Base-by-base conservation (phyloP, 1,284 basidiomycete genomes). In the Schizophyllum amplum region DNA sequence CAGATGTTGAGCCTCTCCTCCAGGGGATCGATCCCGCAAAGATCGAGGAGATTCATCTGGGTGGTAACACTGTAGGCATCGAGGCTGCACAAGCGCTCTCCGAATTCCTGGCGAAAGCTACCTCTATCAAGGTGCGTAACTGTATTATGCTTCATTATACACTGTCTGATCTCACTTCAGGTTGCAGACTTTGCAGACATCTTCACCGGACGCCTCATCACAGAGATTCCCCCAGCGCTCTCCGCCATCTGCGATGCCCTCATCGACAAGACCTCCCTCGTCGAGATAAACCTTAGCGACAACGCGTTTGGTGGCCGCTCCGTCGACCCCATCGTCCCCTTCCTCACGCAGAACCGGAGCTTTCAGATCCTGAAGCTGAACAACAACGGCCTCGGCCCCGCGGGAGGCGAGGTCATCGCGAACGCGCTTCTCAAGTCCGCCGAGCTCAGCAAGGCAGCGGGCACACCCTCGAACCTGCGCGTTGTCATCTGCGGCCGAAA, bases 251-350 rank as follows among this genome's bases (percentile, higher is more conserved):
- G 94, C 71, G 83, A 93, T 66, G 86, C 93, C 15, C 83, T 99
- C 58, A 86, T 85, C 62, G 79, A 85, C 64, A 90, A 92, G 68
- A 80, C 84, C 5, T 82, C 85, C 7, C 86, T 99, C 26, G 78
- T 90, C 54, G 92, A 94, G 73, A 81, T 99, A 66, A 84, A 99
- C 70, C 82, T 99, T 49, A 92, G 87, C 63, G 95, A 99, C 72
- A 99, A 99, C 66, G 96, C 96, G 5, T 98, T 98, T 64, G 96
- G 96, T 42, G 94, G 94, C 26, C 87, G 96, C 65, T 95, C 92
- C 47, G 94, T 96, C 17, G 92, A 97, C 66, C 93, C 95, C 50
- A 91, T 99, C 75, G 93, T 95, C 52, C 86, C 89, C 51, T 91
- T 97, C 76, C 83, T 97, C 64, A 82, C 82, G 55, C 76, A 85